Evolutionary conservation across 345 rosid genomes (phyloP).

Genomic region (Geranium brycei): DNA sequence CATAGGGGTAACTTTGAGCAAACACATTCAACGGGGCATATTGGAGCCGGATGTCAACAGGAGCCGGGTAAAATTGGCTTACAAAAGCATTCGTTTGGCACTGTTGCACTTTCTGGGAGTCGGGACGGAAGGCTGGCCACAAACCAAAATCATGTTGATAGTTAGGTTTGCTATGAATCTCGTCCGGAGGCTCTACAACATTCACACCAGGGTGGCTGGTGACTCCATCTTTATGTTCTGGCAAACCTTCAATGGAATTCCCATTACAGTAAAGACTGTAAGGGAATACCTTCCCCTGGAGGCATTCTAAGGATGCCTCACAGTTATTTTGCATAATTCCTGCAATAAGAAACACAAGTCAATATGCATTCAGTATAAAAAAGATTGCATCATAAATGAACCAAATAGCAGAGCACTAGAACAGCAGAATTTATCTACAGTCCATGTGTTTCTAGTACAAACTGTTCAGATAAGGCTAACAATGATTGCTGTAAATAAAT

Average conservation of each 20-base stretch:
- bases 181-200: constrained; percentile 23
- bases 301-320: constrained; percentile 42
- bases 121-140: constrained; percentile 31
- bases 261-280: constrained; percentile 19
- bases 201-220: constrained; percentile 20
- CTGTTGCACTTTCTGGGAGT: constrained; percentile 29
- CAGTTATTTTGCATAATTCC: constrained; percentile 37
- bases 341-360: constrained; percentile 12
- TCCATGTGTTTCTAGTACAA: not conserved
- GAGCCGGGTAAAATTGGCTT: constrained; percentile 30
- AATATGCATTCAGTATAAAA: not conserved
- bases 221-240: constrained; percentile 18
- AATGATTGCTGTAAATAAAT: not conserved
- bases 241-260: constrained; percentile 23
- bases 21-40: constrained; percentile 22
- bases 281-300: constrained; percentile 32
- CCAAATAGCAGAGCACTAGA: no score
- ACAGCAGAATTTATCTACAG: no score
- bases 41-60: constrained; percentile 30
- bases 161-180: constrained; percentile 25
- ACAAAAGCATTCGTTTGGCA: constrained; percentile 28
- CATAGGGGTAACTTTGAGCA: constrained; percentile 24
- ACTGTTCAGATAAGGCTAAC: not conserved
- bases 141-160: constrained; percentile 25
- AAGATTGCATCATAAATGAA: not conserved